Evolutionary conservation across 371 early-diverging fungal species (phyloP), one percentile per base, ranked within the genome.

Genomic region (Phascolomyces articulosus): DNA sequence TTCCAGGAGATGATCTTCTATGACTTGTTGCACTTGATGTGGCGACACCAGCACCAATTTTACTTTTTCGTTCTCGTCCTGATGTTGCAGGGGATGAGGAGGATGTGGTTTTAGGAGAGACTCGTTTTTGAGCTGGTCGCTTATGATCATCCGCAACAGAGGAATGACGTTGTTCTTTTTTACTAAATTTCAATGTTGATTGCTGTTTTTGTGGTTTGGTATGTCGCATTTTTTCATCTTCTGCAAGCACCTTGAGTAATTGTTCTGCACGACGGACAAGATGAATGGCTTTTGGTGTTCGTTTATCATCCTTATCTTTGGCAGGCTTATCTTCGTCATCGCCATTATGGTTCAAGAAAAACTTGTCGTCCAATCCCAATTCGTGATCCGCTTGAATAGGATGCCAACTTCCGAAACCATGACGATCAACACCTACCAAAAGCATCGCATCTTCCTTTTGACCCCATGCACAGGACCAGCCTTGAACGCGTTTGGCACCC

Each of bases 371-470:
- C 47, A 99, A 83, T 0, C 90, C 92, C 9, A 99, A 75, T 0
- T 82, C 73, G 0, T 75, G 31, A 66, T 99, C 98, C 3, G 87
- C 87, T 55, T 92, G 91, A 20, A 99, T 96, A 60, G 83, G 74
- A 56, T 83, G 76, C 98, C 98, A 98, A 65, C 89, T 91, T 11
- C 98, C 98, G 77, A 96, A 97, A 9, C 99, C 99, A 72, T 98
- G 91, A 47, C 85, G 82, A 77, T 93, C 91, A 21, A 98, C 90
- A 60, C 99, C 99, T 20, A 96, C 91, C 16, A 99, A 83, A 53
- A 99, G 79, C 92, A 94, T 91, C n/a, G 97, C 88, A 75, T 99
- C 99, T 73, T 99, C 99, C 58, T 90, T 90, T 58, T 87, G 90
- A 15, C 91, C 89, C 99, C 99, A 99, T 34, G 82, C 61, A 57